Evolutionary conservation across 2,329 filamentous ascomycete species (phyloP), one percentile per base, ranked within the genome.

Genomic region (Exophiala mesophila): DNA sequence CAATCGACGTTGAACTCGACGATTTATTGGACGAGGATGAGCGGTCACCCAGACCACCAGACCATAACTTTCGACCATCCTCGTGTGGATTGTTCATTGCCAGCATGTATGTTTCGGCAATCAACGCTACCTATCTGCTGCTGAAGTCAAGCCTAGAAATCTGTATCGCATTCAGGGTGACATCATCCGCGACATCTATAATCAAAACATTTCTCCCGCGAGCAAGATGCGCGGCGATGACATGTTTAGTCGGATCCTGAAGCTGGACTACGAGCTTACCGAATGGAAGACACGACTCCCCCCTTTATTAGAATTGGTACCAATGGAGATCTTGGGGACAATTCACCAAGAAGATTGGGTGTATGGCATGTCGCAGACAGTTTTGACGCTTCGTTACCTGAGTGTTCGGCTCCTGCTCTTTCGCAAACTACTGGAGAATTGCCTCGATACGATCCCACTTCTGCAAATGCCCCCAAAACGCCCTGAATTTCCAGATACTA

Each of bases 151-250:
- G n/a, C 26, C 8, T 23, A 40, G 37, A 5, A 40, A 40, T n/a
- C 37, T 40, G 3, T 40, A 32, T 19, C 37, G 13, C 3, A 20
- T 40, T 29, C 37, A 33, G 15, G 37, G 37, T 16, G 37, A 40
- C 29, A 40, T 40, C 24, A 40, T 40, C 16, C 13, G 37, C 9
- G 8, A 33, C 16, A 33, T 40, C 23, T 40, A 40, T 29, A 40
- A 40, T 10, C 37, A 40, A 24, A 40, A 40, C 19, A 29, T 33
- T n/a, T 15, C 33, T 12, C 33, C 37, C 8, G 19, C 26, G 3
- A 13, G 30, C 8, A 21, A 4, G 8, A 3, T 40, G 9, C 37
- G 28, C 8, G 15, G 26, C 17, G 16, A 32, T 15, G 37, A 40
- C 13, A 24, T 40, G 3, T 40, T 33, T 29, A 40, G 37, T 19